Evolutionary conservation across 495 filamentous ascomycete species (phyloP).

Genomic region (Penicillium canescens): DNA sequence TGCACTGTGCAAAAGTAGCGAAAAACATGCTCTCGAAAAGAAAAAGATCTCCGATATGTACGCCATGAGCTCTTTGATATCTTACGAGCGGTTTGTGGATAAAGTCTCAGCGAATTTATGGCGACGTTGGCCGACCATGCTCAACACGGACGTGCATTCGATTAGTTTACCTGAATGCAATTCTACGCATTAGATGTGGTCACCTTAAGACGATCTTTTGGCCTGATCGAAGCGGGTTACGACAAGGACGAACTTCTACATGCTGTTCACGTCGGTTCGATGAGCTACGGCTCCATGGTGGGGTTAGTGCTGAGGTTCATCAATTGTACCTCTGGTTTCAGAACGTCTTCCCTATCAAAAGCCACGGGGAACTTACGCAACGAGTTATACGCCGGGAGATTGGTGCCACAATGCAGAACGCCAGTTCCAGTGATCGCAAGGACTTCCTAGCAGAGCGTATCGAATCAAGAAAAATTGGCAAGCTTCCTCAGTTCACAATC

Average conservation of each 20-base stretch:
- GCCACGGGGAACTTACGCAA: background rate
- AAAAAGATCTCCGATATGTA: no score
- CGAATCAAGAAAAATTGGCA: background rate
- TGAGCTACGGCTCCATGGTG: background rate
- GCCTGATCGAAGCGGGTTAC: background rate
- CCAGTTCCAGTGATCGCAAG: background rate
- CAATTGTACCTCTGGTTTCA: background rate
- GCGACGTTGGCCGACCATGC: no score
- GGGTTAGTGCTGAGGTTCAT: background rate
- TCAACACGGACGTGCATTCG: no score
- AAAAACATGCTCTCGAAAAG: no score
- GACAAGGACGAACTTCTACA: background rate
- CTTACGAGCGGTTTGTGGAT: no score
- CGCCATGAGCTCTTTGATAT: no score
- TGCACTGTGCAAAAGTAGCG: no score
- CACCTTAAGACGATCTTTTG: no score
- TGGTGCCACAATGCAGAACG: background rate
- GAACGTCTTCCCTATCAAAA: background rate
- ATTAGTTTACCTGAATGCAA: no score
- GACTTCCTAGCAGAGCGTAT: background rate
- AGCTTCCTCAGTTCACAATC: constrained; percentile 50
- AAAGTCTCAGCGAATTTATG: no score
- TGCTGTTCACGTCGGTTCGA: background rate
- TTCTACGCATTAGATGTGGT: no score
- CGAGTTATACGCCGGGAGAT: background rate